phyloP scores from a whole-genome alignment of 75 land plant species.

The Chamaecyparis obtusa region DNA sequence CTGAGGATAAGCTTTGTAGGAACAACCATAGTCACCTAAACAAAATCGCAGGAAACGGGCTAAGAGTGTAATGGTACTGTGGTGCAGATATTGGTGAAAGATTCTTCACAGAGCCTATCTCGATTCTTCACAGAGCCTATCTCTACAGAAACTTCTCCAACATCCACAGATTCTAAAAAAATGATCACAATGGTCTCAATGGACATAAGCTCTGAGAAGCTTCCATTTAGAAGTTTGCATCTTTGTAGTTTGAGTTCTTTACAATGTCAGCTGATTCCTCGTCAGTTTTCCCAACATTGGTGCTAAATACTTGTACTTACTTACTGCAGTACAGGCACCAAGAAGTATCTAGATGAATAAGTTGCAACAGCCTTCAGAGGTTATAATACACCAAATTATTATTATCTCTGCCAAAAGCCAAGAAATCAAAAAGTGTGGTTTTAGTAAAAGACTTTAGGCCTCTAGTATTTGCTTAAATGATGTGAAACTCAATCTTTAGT shows the following conservation, averaged over 20 bases:
- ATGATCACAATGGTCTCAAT: conserved; percentile 22
- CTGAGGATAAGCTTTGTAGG: background rate
- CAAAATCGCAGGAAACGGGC: background rate
- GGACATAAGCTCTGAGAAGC: background rate
- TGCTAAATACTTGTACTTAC: background rate
- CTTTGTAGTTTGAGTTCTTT: no score
- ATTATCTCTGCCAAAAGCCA: no score
- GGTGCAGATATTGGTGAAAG: conserved; percentile 37
- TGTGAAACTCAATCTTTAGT: background rate
- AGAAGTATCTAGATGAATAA: no score
- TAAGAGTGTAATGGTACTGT: background rate
- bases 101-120: conserved; percentile 27
- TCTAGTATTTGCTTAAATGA: background rate
- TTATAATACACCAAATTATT: no score
- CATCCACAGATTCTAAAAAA: conserved; percentile 44
- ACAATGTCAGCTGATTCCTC: no score
- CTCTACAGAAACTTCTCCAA: conserved; percentile 28
- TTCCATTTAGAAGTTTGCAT: no score
- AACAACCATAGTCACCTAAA: background rate
- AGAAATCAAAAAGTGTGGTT: no score
- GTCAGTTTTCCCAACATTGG: background rate
- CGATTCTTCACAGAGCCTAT: no score
- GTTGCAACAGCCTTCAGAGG: no score
- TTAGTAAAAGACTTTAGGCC: background rate
- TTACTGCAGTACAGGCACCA: no score